Conservation (phyloP, 129 eudicot genomes). For the Ambrosia trifida region DNA sequence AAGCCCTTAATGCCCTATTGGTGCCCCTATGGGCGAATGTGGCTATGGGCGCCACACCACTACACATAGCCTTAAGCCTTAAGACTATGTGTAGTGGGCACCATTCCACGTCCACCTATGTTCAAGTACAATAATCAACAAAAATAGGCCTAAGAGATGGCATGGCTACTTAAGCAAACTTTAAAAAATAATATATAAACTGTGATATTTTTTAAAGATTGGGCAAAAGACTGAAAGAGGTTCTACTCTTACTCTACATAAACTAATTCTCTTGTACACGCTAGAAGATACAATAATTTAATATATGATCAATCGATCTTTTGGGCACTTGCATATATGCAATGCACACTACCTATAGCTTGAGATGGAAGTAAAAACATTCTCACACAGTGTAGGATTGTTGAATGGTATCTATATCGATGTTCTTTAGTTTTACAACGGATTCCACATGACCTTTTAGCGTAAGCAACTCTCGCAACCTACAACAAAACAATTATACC, state of each 20-base stretch:
- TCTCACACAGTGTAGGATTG: slow-evolving; percentile 62
- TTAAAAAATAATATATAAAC: no score
- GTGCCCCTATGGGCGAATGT: no score
- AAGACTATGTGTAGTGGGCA: no score
- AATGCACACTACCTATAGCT: neutral
- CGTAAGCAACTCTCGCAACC: slow-evolving; percentile 68
- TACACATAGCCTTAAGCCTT: no score
- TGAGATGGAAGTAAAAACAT: neutral
- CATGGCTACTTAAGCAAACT: no score
- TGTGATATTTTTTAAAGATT: neutral
- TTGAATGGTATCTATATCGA: slow-evolving; percentile 65
- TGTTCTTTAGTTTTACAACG: slow-evolving; percentile 66
- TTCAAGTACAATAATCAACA: no score
- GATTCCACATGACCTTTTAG: slow-evolving; percentile 77
- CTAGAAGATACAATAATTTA: neutral
- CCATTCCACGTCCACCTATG: no score
- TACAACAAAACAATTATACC: slow-evolving; percentile 24
- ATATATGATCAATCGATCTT: neutral
- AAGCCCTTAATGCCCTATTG: no score
- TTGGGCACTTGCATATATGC: neutral
- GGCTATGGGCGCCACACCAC: no score
- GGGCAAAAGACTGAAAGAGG: neutral
- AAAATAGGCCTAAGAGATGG: no score
- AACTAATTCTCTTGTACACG: neutral
- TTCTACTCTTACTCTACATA: neutral